Evolutionary conservation across 495 filamentous ascomycete species (phyloP).

Genomic region (Aspergillus avenaceus): DNA sequence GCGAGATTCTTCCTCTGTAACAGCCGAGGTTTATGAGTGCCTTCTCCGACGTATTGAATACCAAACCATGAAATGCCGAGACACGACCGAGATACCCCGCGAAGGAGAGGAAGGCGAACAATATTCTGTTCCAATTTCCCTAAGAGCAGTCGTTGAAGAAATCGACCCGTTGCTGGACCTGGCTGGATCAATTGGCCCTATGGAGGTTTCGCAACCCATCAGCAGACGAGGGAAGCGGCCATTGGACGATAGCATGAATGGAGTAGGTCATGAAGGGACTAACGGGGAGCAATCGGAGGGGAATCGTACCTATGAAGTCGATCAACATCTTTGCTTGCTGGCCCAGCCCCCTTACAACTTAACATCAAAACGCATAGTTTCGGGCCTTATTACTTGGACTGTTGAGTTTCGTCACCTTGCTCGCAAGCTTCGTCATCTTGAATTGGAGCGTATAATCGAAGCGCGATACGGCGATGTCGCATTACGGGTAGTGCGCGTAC

Average conservation of each 20-base stretch:
- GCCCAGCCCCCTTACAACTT: slow-evolving; percentile 68
- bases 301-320: slow-evolving; percentile 50
- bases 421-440: slow-evolving; percentile 60
- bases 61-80: slow-evolving; percentile 62
- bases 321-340: slow-evolving; percentile 74
- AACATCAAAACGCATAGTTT: slow-evolving; percentile 36
- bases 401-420: slow-evolving; percentile 71
- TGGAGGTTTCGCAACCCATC: slow-evolving; percentile 16
- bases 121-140: slow-evolving; percentile 32
- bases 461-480: slow-evolving; percentile 71
- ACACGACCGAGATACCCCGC: slow-evolving; percentile 49
- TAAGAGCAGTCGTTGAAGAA: slow-evolving; percentile 32
- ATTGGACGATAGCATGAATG: slow-evolving; percentile 38
- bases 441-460: slow-evolving; percentile 74
- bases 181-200: slow-evolving; percentile 33
- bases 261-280: slow-evolving; percentile 15
- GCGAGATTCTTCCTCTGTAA: slow-evolving; percentile 46
- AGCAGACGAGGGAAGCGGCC: slow-evolving; percentile 33
- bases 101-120: slow-evolving; percentile 49
- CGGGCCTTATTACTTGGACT: slow-evolving; percentile 68
- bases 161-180: slow-evolving; percentile 40
- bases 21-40: slow-evolving; percentile 69
- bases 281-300: slow-evolving; percentile 32
- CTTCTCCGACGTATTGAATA: slow-evolving; percentile 67
- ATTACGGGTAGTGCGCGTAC: slow-evolving; percentile 72